These are phyloP conservation scores for Phytophthora hybrid DNA, from an alignment of 352 stramenopile genomes.

Conservation along the genomic window DNA sequence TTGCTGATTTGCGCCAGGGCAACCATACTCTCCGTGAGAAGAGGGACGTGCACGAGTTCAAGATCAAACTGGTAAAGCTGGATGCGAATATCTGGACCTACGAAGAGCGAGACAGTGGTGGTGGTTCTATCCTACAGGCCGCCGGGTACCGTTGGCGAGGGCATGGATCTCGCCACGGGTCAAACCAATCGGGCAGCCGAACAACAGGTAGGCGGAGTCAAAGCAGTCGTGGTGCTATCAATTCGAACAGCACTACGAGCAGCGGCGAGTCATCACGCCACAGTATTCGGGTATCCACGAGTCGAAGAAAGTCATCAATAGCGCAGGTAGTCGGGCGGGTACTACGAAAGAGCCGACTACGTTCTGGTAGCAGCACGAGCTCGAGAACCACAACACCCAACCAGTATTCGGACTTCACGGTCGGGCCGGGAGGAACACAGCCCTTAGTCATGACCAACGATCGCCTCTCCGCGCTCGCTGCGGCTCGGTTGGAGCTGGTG, in stretches of 20 bases:
- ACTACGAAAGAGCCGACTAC: constrained; percentile 44
- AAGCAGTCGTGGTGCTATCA: constrained; percentile 39
- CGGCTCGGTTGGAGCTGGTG: constrained; percentile 51
- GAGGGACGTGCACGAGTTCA: constrained; percentile 69
- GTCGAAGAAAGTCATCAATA: constrained; percentile 44
- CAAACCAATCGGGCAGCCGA: constrained; percentile 43
- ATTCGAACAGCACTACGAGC: constrained; percentile 48
- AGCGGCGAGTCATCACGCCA: constrained; percentile 43
- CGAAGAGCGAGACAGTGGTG: constrained; percentile 36
- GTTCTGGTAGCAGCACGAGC: constrained; percentile 38
- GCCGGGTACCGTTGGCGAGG: constrained; percentile 36
- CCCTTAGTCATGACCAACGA: constrained; percentile 39
- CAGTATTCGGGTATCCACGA: constrained; percentile 36
- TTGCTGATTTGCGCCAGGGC: constrained; percentile 51
- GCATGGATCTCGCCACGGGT: constrained; percentile 40
- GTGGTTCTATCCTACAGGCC: constrained; percentile 28
- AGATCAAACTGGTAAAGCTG: constrained; percentile 77
- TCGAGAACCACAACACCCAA: constrained; percentile 42
- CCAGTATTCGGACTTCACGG: constrained; percentile 48
- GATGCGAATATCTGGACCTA: constrained; percentile 86
- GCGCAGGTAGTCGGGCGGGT: constrained; percentile 44
- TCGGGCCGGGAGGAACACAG: constrained; percentile 29
- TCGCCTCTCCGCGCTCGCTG: constrained; percentile 42
- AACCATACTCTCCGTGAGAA: constrained; percentile 69
- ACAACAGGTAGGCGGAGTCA: constrained; percentile 34